Evolutionary conservation across 495 filamentous ascomycete genomes (phyloP), one percentile per base, ranked within the genome.

Genomic region (Penicillium lividum): DNA sequence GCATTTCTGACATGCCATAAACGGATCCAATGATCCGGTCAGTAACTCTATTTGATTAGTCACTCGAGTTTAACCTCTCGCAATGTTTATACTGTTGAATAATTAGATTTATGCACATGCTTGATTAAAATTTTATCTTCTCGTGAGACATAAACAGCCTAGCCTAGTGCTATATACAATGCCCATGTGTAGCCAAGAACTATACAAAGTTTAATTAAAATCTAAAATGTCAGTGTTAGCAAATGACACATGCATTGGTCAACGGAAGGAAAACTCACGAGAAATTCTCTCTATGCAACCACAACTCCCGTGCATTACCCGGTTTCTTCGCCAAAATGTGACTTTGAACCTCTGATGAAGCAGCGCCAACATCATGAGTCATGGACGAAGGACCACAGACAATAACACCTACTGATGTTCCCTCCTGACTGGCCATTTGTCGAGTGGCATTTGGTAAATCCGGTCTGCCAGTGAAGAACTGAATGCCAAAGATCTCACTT

Each of bases 221-320:
- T 22, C 22, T 22, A 22, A 1, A 22, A 22, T 22, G 2, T 22
- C 22, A 22, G 2, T 22, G 22, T 22, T 22, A 22, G 22, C 22
- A 22, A 22, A 22, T 22, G 22, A 22, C 22, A 22, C 13, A 5
- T 13, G 13, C 38, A 40, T 40, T 15, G 6, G n/a, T 16, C 10
- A n/a, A 40, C 3, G 13, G 0, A 13, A 40, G 15, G 28, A 31
- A 49, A 61, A 63, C 60, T 65, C 25, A 66, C 60, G 64, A 66
- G 38, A 66, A 66, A 28, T 56, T 66, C 48, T 66, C 64, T 6
- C 53, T 60, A 46, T 66, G 64, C 29, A 66, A 47, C 64, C 64
- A 66, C 49, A 66, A 25, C 25, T 63, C 64, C n/a, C 60, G 16
- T 9, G 64, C 60, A 59, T 3, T 31, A 10, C 55, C 60, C 5